phyloP scores from a whole-genome alignment of 257 asterid genomes.

The Petrea volubilis region DNA sequence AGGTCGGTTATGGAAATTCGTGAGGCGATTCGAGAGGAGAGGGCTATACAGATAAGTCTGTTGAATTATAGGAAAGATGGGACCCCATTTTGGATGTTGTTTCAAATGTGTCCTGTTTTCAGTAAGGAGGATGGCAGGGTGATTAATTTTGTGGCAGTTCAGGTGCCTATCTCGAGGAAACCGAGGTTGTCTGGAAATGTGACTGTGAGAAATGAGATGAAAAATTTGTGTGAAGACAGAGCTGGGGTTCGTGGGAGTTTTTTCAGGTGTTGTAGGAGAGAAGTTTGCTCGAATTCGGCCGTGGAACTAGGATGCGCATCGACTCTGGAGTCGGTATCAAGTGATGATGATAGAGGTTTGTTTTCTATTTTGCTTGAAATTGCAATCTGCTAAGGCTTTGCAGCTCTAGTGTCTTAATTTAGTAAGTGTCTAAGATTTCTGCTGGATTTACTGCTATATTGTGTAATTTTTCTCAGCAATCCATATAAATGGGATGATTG shows the following conservation, averaged over 20 bases:
- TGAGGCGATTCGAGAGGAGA: constrained; percentile 89
- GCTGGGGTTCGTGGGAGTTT: constrained; percentile 38
- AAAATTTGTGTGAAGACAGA: constrained; percentile 41
- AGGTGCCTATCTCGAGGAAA: constrained; percentile 72
- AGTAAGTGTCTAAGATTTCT: background rate
- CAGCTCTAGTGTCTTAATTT: background rate
- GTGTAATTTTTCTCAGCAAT: background rate
- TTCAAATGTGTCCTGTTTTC: constrained; percentile 87
- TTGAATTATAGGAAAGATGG: constrained; percentile 94
- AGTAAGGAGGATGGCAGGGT: constrained; percentile 79
- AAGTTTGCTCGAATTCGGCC: constrained; percentile 54
- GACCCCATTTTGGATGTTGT: constrained; percentile 93
- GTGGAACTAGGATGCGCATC: constrained; percentile 36
- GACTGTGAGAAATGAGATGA: constrained; percentile 31
- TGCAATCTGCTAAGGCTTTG: too few relatives aligned
- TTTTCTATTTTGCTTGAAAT: background rate
- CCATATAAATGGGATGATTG: constrained; percentile 7
- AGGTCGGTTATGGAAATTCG: constrained; percentile 86
- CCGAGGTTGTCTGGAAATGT: constrained; percentile 34
- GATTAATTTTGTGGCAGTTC: constrained; percentile 56
- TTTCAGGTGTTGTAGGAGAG: constrained; percentile 83
- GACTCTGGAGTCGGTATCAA: constrained; percentile 35
- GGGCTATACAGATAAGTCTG: constrained; percentile 54
- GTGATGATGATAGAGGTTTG: constrained; percentile 59
- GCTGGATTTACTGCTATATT: background rate